Evolutionary conservation across 2,329 filamentous ascomycete species (phyloP), one percentile per base, ranked within the genome.

Genomic region (Teratosphaeria epicoccoides): DNA sequence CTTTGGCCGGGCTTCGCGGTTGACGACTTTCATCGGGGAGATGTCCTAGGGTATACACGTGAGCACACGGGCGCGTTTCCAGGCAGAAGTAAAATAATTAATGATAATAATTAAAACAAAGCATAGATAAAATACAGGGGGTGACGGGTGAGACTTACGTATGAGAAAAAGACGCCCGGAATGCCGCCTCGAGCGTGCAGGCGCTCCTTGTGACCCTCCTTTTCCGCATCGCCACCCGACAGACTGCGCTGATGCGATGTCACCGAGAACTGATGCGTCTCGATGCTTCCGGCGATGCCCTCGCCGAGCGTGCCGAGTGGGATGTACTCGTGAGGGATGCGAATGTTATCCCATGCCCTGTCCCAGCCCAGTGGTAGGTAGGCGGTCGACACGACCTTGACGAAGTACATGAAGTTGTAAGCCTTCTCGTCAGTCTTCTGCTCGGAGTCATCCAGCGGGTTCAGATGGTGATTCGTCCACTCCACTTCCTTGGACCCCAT

Each of bases 1-100:
- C 76, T 97, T 97, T 55, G 84, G 76, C 46, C 88, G 82, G 59
- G 87, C 85, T 73, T 98, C 94, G 51, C 90, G 85, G 75, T 98
- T 98, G 72, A 98, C 86, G 55, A 98, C 91, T 74, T 97, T 98
- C 93, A 98, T 98, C 4, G 93, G 93, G 2, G 91, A 97, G 69
- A 98, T 98, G 63, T 98, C 93, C 62, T 67, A 24, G 24, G 7
- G 26, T 48, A 7, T 24, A 33, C 14, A 17, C 10, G n/a, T 40
- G 6, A 40, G 33, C 33, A 17, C 7, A 20, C 6, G 14, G 28
- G 14, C 5, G n/a, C n/a, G n/a, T n/a, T n/a, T n/a, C n/a, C n/a
- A n/a, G n/a, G n/a, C n/a, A n/a, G n/a, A n/a, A n/a, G n/a, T n/a
- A n/a, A n/a, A n/a, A n/a, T n/a, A n/a, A n/a, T n/a, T n/a, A n/a